Conservation (phyloP, 2,329 filamentous ascomycete genomes). For the Drechslerella stenobrocha region DNA sequence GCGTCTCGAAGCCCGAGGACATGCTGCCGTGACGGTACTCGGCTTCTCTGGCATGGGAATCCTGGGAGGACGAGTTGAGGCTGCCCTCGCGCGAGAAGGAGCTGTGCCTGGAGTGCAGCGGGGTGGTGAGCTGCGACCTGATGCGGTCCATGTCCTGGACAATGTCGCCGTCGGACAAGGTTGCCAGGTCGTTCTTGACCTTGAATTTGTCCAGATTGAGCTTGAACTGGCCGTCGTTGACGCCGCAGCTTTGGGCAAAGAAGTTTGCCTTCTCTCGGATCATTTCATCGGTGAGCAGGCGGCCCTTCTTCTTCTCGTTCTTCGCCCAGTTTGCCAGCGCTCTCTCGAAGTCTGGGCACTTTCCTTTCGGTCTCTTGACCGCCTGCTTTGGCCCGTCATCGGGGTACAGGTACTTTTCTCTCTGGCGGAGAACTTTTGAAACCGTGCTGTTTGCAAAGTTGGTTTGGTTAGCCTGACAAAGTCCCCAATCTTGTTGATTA, state of each 20-base stretch:
- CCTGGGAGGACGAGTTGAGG: slow-evolving; percentile 43
- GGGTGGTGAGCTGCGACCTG: slow-evolving; percentile 58
- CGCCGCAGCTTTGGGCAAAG: slow-evolving; percentile 74
- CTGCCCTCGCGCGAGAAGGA: slow-evolving; percentile 55
- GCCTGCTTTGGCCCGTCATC: slow-evolving; percentile 79
- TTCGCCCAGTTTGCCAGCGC: slow-evolving; percentile 84
- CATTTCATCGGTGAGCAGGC: slow-evolving; percentile 73
- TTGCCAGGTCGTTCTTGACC: slow-evolving; percentile 72
- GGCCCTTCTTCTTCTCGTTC: slow-evolving; percentile 76
- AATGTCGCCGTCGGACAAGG: slow-evolving; percentile 57
- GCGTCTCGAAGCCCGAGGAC: slow-evolving; percentile 42
- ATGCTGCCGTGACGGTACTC: slow-evolving; percentile 46
- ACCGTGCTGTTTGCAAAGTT: slow-evolving; percentile 70
- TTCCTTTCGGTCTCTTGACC: slow-evolving; percentile 79
- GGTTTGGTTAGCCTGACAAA: slow-evolving; percentile 47
- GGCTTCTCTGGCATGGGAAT: slow-evolving; percentile 32
- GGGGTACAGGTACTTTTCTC: slow-evolving; percentile 86
- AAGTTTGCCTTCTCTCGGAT: slow-evolving; percentile 82
- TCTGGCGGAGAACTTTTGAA: slow-evolving; percentile 93
- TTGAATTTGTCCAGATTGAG: slow-evolving; percentile 89
- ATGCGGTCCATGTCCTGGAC: slow-evolving; percentile 60
- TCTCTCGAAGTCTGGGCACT: slow-evolving; percentile 87
- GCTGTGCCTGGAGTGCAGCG: slow-evolving; percentile 55
- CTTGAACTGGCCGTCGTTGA: slow-evolving; percentile 71
- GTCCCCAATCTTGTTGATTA: no score